Conservation (phyloP, 768 basidiomycete genomes). For the Clitopilus passeckerianus region DNA sequence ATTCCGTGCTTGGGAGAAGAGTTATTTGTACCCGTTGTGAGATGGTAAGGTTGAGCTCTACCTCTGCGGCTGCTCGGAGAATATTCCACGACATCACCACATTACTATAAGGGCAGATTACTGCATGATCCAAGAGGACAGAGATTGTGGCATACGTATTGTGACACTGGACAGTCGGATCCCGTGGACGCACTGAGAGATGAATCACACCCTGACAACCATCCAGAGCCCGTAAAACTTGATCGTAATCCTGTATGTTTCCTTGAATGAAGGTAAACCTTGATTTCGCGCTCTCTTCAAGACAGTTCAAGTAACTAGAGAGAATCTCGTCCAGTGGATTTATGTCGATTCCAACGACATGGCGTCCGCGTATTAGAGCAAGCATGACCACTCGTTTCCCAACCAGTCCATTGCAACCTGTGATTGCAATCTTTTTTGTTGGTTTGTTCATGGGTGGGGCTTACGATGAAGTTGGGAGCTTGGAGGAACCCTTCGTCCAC, state of each 20-base stretch:
- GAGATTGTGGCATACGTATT: too few species aligned
- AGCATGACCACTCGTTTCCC: constrained; percentile 45
- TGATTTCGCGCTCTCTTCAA: constrained; percentile 13
- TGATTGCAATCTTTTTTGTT: constrained; percentile 49
- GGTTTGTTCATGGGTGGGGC: too few species aligned
- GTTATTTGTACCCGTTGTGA: background rate
- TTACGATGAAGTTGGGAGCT: too few species aligned
- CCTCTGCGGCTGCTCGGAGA: constrained; percentile 62
- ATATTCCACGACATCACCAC: constrained; percentile 30
- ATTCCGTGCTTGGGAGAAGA: constrained; percentile 43
- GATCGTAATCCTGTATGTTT: constrained; percentile 47
- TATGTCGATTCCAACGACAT: constrained; percentile 50
- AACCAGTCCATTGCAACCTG: constrained; percentile 56
- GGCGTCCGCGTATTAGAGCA: constrained; percentile 45
- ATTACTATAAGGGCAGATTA: constrained; percentile 37
- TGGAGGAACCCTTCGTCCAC: too few species aligned
- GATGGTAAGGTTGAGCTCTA: constrained; percentile 10
- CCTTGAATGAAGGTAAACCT: constrained; percentile 36
- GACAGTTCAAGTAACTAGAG: constrained; percentile 16
- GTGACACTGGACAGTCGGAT: constrained; percentile 65
- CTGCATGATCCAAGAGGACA: too few species aligned
- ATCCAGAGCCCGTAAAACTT: constrained; percentile 33
- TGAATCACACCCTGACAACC: constrained; percentile 58
- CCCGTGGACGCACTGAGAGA: constrained; percentile 38
- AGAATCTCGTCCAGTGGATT: background rate